phyloP scores from a whole-genome alignment of 352 stramenopile genomes.

The Globisporangium uncinulatum region DNA sequence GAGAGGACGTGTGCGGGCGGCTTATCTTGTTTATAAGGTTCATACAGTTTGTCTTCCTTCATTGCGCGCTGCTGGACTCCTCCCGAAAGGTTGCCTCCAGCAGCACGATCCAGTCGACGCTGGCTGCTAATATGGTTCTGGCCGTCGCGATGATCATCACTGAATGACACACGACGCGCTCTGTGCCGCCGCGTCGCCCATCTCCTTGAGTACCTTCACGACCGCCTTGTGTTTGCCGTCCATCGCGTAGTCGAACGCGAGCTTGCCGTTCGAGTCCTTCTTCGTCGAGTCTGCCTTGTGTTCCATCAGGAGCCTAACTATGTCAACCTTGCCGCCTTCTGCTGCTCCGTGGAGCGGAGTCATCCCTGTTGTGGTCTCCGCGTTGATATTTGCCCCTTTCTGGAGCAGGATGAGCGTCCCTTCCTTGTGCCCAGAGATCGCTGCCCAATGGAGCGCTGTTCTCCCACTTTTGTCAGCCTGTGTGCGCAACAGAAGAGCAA shows the following conservation, averaged over 20 bases:
- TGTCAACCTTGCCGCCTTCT: conserved; percentile 89
- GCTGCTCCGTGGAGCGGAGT: conserved; percentile 86
- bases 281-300: conserved; percentile 83
- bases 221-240: conserved; percentile 90
- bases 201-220: conserved; percentile 91
- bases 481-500: background rate
- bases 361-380: conserved; percentile 87
- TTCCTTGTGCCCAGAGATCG: conserved; percentile 91
- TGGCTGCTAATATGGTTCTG: conserved; percentile 1
- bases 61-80: background rate
- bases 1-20: background rate
- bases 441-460: conserved; percentile 90
- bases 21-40: conserved; percentile 35
- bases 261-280: conserved; percentile 89
- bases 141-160: conserved; percentile 21
- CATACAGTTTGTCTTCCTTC: conserved; percentile 13
- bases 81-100: conserved; percentile 1
- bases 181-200: conserved; percentile 84
- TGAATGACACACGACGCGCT: conserved; percentile 83
- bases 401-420: conserved; percentile 78
- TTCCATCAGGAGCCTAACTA: conserved; percentile 90
- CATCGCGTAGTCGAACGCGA: conserved; percentile 90
- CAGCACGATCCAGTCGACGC: background rate
- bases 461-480: conserved; percentile 91
- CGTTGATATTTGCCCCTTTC: conserved; percentile 86